Evolutionary conservation across 129 eudicot genomes (phyloP).

Genomic region (Helichrysum umbraculigerum): DNA sequence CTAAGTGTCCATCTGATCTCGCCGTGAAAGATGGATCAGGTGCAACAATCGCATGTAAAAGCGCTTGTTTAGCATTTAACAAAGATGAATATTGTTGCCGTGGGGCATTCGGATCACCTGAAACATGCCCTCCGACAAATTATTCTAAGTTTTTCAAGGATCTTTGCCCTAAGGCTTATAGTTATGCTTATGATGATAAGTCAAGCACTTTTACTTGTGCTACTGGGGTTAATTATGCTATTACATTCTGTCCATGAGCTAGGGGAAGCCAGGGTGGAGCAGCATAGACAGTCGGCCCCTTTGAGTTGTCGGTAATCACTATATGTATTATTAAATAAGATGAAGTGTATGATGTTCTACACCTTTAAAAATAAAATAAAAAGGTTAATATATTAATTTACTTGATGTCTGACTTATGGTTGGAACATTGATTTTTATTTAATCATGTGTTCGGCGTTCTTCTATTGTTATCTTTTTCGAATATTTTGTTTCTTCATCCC

Average conservation of each 20-base stretch:
- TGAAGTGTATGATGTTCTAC: too few relatives aligned
- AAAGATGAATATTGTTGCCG: slow-evolving; percentile 53
- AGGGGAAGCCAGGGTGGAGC: too few relatives aligned
- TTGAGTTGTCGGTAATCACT: too few relatives aligned
- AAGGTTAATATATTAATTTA: too few relatives aligned
- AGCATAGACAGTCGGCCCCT: too few relatives aligned
- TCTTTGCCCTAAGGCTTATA: slow-evolving; percentile 55
- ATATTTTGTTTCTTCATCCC: too few relatives aligned
- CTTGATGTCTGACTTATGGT: too few relatives aligned
- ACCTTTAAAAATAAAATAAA: too few relatives aligned
- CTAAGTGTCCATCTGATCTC: slow-evolving; percentile 41
- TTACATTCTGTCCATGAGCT: slow-evolving; percentile 53
- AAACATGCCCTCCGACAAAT: slow-evolving; percentile 43
- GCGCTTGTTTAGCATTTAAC: slow-evolving; percentile 53
- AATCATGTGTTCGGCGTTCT: too few relatives aligned
- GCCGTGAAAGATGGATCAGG: slow-evolving; percentile 34
- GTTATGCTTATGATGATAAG: slow-evolving; percentile 56
- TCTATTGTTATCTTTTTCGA: too few relatives aligned
- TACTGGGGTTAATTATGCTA: slow-evolving; percentile 36
- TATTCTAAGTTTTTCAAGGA: slow-evolving; percentile 49
- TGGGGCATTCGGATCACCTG: slow-evolving; percentile 34
- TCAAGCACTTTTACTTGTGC: slow-evolving; percentile 47
- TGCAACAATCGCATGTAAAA: slow-evolving; percentile 49
- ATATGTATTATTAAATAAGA: too few relatives aligned
- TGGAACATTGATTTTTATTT: too few relatives aligned